Base-by-base conservation (phyloP, 192 early-diverging fungal species). In the Chytriomyces hyalinus region DNA sequence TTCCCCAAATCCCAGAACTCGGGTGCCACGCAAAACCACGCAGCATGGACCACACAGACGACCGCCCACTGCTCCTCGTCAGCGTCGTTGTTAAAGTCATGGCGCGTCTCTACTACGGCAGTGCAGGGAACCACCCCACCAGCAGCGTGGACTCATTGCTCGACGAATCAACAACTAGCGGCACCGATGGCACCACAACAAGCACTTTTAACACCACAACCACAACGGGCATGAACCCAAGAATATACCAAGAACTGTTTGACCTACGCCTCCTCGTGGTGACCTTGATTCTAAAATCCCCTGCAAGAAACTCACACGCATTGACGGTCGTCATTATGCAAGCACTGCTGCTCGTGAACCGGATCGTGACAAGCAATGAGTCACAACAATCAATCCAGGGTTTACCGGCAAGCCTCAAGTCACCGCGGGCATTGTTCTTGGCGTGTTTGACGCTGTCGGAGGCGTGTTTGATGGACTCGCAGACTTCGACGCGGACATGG, bases 1-100 rank as follows among this genome's bases (percentile, higher is more conserved):
- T 36, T 36, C 36, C 36, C 36, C 36, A 36, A 36, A 36, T 36
- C 36, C 36, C 1, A 36, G 36, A 36, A 36, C 36, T 2, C 36
- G 36, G 36, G 36, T 36, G 36, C 36, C 36, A 36, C 1, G 36
- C 36, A 36, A 36, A 36, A 36, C 36, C 36, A 36, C 36, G 1
- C 36, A 36, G 36, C 36, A 36, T 36, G 36, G 36, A 2, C 36
- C 36, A 36, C 36, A 36, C 36, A 36, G 36, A 36, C 36, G 36
- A 36, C 3, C 36, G 36, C 4, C 36, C 36, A 36, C 36, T 36
- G 36, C 36, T 36, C n/a, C 45, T 73, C n/a, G 20, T 73, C 20
- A 44, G 63, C 22, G 47, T 73, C 17, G 71, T 73, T 62, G 51
- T 73, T 44, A 73, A 73, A 63, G 71, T 73, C 15, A 60, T 73